These are phyloP conservation scores for Puccinellia tenuiflora DNA, from an alignment of 176 grass and related monocot species.

Conservation along the genomic window DNA sequence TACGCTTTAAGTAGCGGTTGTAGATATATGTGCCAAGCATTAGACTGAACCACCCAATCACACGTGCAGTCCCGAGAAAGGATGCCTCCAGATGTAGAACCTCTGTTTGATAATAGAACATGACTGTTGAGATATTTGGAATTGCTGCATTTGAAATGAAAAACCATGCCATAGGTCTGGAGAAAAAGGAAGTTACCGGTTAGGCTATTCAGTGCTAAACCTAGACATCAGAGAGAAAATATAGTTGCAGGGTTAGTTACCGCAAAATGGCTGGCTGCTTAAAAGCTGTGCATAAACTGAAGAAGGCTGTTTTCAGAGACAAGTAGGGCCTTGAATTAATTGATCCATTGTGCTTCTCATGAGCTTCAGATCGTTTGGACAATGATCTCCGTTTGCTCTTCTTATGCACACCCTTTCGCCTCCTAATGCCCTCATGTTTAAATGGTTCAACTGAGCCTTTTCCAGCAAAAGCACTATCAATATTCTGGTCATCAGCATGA, in stretches of 20 bases:
- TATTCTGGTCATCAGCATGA: slow-evolving; percentile 22
- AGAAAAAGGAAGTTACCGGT: slow-evolving; percentile 14
- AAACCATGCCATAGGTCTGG: slow-evolving; percentile 82
- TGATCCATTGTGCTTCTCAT: slow-evolving; percentile 19
- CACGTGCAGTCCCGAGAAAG: slow-evolving; percentile 64
- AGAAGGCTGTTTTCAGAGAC: slow-evolving; percentile 51
- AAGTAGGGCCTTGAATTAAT: slow-evolving; percentile 12
- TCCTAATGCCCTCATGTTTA: slow-evolving; percentile 28
- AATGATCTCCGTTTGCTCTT: slow-evolving; percentile 36
- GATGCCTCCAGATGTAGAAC: slow-evolving; percentile 64
- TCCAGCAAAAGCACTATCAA: slow-evolving; percentile 2
- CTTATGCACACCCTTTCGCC: slow-evolving; percentile 34
- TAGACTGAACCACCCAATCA: slow-evolving; percentile 69
- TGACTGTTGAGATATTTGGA: slow-evolving; percentile 78
- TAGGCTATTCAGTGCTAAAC: neutral
- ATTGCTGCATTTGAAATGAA: slow-evolving; percentile 66
- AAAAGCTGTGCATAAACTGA: slow-evolving; percentile 48
- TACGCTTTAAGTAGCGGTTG: slow-evolving; percentile 65
- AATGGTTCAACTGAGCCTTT: slow-evolving; percentile 23
- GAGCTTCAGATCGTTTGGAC: slow-evolving; percentile 22
- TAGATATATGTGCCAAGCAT: slow-evolving; percentile 78
- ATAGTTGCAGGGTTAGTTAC: slow-evolving; percentile 32
- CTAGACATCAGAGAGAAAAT: slow-evolving; percentile 20
- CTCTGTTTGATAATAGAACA: slow-evolving; percentile 93
- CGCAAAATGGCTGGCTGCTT: slow-evolving; percentile 58